phyloP scores from a whole-genome alignment of 2,329 filamentous ascomycete genomes.

The Exophiala viscosa region DNA sequence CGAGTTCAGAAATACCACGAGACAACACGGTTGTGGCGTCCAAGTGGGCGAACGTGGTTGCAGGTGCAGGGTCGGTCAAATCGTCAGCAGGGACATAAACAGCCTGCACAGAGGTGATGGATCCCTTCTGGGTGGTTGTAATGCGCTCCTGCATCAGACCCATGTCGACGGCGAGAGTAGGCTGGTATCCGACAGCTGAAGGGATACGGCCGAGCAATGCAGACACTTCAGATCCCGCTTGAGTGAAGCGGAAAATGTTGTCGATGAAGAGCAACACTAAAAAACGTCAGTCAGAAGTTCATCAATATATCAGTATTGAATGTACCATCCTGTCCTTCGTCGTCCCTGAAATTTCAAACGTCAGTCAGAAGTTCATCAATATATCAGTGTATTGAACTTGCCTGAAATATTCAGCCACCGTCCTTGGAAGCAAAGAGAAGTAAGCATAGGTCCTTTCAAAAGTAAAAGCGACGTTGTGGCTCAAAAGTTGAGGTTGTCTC shows the following conservation, averaged over 20 bases:
- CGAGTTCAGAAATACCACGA: slow-evolving; percentile 99
- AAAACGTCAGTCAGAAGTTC: background rate
- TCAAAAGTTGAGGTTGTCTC: background rate
- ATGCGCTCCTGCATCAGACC: slow-evolving; percentile 99
- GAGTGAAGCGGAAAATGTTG: slow-evolving; percentile 99
- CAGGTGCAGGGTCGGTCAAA: slow-evolving; percentile 99
- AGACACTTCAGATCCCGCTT: slow-evolving; percentile 99
- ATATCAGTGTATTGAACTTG: slow-evolving; percentile 40
- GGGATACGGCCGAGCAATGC: slow-evolving; percentile 98
- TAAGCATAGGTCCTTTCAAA: slow-evolving; percentile 3
- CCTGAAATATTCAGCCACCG: slow-evolving; percentile 84
- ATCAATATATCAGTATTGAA: slow-evolving; percentile 16
- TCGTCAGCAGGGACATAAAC: slow-evolving; percentile 99
- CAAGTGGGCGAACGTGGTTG: slow-evolving; percentile 99
- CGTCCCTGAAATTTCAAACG: slow-evolving; percentile 55
- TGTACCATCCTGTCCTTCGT: slow-evolving; percentile 82
- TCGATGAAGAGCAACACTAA: slow-evolving; percentile 97
- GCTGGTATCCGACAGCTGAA: slow-evolving; percentile 99
- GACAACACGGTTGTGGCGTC: slow-evolving; percentile 99
- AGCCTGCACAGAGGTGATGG: slow-evolving; percentile 99
- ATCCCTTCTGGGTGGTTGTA: slow-evolving; percentile 98
- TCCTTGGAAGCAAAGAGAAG: slow-evolving; percentile 34
- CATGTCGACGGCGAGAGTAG: slow-evolving; percentile 97
- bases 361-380: background rate
- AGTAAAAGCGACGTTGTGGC: background rate